Conservation (phyloP, 2,329 filamentous ascomycete genomes). For the Epichloe gansuensis region DNA sequence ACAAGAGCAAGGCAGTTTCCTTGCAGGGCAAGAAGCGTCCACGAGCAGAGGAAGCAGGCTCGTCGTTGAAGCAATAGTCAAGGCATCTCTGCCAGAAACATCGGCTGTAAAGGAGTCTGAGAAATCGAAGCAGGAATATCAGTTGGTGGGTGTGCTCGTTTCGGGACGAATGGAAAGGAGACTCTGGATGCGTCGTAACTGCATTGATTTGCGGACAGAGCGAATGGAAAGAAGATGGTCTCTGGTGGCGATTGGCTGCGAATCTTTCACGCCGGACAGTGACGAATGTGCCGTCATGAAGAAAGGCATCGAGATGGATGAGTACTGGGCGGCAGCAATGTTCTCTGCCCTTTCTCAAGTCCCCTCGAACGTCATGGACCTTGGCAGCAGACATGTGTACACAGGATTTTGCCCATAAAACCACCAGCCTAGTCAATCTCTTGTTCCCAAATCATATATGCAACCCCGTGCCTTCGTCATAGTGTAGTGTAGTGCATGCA, state of each 20-base stretch:
- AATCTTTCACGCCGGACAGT: conserved; percentile 13
- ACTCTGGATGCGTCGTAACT: conserved; percentile 13
- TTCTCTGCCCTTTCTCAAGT: too few relatives aligned
- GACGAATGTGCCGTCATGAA: conserved; percentile 16
- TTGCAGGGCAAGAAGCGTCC: conserved; percentile 8
- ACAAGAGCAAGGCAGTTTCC: not conserved
- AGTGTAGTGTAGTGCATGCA: not conserved
- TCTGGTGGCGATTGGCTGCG: conserved; percentile 17
- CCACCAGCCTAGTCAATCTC: too few relatives aligned
- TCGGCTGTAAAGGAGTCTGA: not conserved
- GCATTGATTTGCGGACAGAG: conserved; percentile 18
- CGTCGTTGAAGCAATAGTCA: conserved; percentile 10
- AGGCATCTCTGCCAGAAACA: conserved; percentile 8
- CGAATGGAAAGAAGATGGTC: conserved; percentile 16
- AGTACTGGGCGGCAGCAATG: conserved; percentile 1
- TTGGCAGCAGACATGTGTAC: too few relatives aligned
- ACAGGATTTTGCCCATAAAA: too few relatives aligned
- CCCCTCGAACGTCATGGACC: too few relatives aligned
- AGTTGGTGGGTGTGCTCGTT: conserved; percentile 14
- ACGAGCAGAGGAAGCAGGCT: conserved; percentile 13
- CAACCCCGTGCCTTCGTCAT: too few relatives aligned
- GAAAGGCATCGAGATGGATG: conserved; percentile 16
- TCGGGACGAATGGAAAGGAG: conserved; percentile 19
- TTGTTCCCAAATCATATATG: too few relatives aligned
- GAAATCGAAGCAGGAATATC: not conserved